phyloP scores from a whole-genome alignment of 352 stramenopile species.

The Aphanomyces euteiches region DNA sequence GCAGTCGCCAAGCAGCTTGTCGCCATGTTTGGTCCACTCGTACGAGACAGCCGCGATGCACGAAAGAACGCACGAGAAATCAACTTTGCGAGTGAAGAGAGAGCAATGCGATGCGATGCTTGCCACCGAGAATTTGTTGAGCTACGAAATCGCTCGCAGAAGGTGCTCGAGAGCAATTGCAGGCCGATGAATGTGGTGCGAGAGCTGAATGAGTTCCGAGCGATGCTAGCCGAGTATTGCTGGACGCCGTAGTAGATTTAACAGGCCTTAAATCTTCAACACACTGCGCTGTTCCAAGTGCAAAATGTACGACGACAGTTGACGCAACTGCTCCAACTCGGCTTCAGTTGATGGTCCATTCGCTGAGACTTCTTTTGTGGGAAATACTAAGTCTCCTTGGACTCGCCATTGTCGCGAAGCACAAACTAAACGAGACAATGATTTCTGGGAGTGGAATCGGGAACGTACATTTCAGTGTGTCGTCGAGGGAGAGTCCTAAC shows the following conservation, averaged over 20 bases:
- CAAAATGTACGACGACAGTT: constrained; percentile 30
- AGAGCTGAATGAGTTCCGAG: constrained; percentile 14
- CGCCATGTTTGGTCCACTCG: constrained; percentile 64
- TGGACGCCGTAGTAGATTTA: constrained; percentile 12
- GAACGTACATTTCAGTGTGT: constrained; percentile 16
- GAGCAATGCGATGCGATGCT: constrained; percentile 41
- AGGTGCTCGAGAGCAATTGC: background rate
- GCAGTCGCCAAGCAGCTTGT: constrained; percentile 62
- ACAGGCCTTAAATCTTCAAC: constrained; percentile 26
- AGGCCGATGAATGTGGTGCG: background rate
- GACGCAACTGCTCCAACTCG: constrained; percentile 24
- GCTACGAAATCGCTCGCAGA: constrained; percentile 41
- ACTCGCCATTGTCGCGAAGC: constrained; percentile 11
- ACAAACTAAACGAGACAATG: constrained; percentile 11
- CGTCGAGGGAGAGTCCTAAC: constrained; percentile 19
- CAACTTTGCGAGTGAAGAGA: constrained; percentile 68
- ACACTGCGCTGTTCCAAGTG: constrained; percentile 21
- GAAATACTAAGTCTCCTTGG: constrained; percentile 4
- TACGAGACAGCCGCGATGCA: constrained; percentile 58
- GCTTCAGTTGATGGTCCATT: background rate
- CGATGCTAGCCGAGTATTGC: constrained; percentile 18
- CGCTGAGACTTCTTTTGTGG: background rate
- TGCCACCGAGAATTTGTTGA: constrained; percentile 69
- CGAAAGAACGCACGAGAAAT: constrained; percentile 52
- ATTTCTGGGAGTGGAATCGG: background rate